These are phyloP conservation scores for Xylariaceae sp. DNA, from an alignment of 2,329 filamentous ascomycete species.

Conservation along the genomic window DNA sequence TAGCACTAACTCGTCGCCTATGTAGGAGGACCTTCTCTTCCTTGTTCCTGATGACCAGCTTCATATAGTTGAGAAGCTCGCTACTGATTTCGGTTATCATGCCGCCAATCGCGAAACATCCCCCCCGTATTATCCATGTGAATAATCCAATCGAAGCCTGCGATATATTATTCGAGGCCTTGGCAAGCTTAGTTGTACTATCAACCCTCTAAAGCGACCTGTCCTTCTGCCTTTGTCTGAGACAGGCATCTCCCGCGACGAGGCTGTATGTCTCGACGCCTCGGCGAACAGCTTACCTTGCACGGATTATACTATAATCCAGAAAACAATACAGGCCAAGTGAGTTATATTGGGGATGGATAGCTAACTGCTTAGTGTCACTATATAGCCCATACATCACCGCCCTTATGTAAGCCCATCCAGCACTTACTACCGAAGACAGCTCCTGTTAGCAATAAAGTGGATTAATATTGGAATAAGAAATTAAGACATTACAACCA, in stretches of 20 bases:
- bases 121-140: slow-evolving; percentile 5
- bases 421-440: too few species aligned
- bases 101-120: slow-evolving; percentile 1
- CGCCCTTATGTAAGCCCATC: too few species aligned
- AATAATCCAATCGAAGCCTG: not conserved
- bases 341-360: too few species aligned
- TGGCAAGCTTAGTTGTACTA: not conserved
- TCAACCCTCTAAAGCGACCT: not conserved
- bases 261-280: not conserved
- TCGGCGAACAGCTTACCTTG: slow-evolving; percentile 3
- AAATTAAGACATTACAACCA: too few species aligned
- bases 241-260: slow-evolving; percentile 1
- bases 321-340: too few species aligned
- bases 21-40: slow-evolving; percentile 5
- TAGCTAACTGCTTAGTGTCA: too few species aligned
- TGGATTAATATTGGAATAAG: too few species aligned
- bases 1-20: not conserved
- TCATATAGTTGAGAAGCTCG: not conserved
- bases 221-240: slow-evolving; percentile 7
- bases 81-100: slow-evolving; percentile 3
- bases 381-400: too few species aligned
- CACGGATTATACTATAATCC: slow-evolving; percentile 4
- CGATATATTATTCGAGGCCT: slow-evolving; percentile 1
- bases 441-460: too few species aligned
- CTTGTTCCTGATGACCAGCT: slow-evolving; percentile 8